Conservation (phyloP, 2,329 filamentous ascomycete species). For the Penicillium sp. region DNA sequence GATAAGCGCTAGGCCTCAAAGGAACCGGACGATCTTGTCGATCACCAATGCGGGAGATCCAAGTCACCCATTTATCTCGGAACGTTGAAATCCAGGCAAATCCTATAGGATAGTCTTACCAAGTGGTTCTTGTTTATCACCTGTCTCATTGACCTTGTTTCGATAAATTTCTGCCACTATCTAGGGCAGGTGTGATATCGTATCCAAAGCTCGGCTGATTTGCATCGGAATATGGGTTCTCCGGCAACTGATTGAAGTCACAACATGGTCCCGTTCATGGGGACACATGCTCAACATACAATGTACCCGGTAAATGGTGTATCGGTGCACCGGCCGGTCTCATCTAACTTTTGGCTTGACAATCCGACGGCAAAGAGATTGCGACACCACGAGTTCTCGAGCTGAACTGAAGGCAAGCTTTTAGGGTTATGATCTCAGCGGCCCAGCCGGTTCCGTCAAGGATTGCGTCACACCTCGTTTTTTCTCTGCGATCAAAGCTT, state of each 20-base stretch:
- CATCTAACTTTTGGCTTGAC: background rate
- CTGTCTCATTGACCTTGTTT: too few relatives aligned
- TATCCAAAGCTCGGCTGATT: background rate
- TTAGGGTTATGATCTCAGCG: conserved; percentile 1
- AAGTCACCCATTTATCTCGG: too few relatives aligned
- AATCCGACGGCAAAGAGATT: background rate
- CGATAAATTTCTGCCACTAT: too few relatives aligned
- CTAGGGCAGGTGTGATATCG: too few relatives aligned
- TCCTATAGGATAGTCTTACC: too few relatives aligned
- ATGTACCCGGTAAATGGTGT: background rate
- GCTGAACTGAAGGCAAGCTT: background rate
- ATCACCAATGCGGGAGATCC: too few relatives aligned
- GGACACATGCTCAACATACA: background rate
- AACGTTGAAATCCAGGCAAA: too few relatives aligned
- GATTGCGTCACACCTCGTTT: conserved; percentile 6
- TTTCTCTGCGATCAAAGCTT: background rate
- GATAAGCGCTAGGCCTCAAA: too few relatives aligned
- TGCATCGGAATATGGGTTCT: background rate
- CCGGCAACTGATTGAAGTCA: background rate
- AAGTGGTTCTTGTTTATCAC: too few relatives aligned
- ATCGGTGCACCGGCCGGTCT: background rate
- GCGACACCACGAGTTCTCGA: background rate
- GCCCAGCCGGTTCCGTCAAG: background rate
- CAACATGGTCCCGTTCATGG: background rate
- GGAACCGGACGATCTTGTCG: too few relatives aligned